Base-by-base conservation (phyloP, 2,329 filamentous ascomycete genomes). In the Ascochyta koolunga region DNA sequence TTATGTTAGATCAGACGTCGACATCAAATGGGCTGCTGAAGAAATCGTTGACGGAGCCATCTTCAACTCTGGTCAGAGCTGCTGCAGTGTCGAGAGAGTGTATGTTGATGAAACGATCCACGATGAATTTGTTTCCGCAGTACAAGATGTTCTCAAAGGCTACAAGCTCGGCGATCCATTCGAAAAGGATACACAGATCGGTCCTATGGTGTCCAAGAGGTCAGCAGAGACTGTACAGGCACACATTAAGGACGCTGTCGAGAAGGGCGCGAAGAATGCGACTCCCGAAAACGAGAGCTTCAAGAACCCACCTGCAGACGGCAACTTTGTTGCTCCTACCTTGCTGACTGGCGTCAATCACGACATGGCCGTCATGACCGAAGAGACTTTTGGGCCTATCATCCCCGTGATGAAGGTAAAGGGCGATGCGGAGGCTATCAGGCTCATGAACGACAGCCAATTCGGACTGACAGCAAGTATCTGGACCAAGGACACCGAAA, bases 1-100 rank as follows among this genome's bases (percentile, higher is more conserved):
- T 21, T 98, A 97, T 69, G 83, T 98, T 49, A 83, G 93, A 56
- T 80, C 80, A 6, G 93, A 98, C 68, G 91, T 96, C 1, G 92
- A 98, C 71, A 77, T 96, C 41, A 86, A 86, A 41, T 97, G 93
- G 93, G 93, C 89, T 0, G 93, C 93, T 0, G 92, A 90, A 64
- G 92, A 97, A 77, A 95, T 98, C 67, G 91, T 98, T 13, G 93
- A 98, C 66, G 93, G 93, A 18, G 88, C 92, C n/a, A 82, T 98
- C 52, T 98, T 98, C 82, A 98, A 98, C 79, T 96, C 93, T 45
- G 93, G 93, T n/a, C 93, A 98, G 80, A 96, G 91, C 73, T 98
- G 93, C 81, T 98, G 93, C 77, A 90, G 91, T 21, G 82, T 98
- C 48, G 93, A 98, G 78, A 84, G 93, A 29, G 86, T 98, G 18